Conservation (phyloP, 2,329 filamentous ascomycete genomes). For the Xylaria sp. region DNA sequence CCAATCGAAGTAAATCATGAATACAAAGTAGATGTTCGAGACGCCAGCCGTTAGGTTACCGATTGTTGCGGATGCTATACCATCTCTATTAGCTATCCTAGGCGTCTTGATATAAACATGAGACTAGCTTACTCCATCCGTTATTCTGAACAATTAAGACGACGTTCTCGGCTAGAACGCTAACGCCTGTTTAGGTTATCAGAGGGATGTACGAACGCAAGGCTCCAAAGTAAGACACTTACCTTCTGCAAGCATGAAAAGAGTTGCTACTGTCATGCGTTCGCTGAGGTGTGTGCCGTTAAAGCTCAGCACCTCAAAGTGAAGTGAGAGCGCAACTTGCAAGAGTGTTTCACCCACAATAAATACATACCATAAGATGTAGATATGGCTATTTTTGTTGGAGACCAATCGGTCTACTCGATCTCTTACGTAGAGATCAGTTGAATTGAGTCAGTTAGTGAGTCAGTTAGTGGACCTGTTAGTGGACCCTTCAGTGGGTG, state of each 20-base stretch:
- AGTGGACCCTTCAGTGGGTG: too few relatives aligned
- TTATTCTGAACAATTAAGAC: slow-evolving; percentile 58
- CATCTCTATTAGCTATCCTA: neutral
- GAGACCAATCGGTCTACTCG: too few relatives aligned
- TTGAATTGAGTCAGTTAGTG: too few relatives aligned
- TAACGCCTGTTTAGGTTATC: neutral
- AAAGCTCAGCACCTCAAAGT: slow-evolving; percentile 68
- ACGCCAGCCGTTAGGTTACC: slow-evolving; percentile 54
- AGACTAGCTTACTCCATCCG: slow-evolving; percentile 33
- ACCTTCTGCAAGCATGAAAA: slow-evolving; percentile 59
- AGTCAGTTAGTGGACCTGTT: too few relatives aligned
- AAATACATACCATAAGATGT: slow-evolving; percentile 64
- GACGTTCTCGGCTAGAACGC: slow-evolving; percentile 53
- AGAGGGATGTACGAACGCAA: neutral
- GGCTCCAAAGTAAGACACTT: slow-evolving; percentile 48
- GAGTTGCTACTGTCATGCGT: slow-evolving; percentile 70
- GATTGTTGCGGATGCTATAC: slow-evolving; percentile 46
- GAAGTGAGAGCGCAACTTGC: slow-evolving; percentile 64
- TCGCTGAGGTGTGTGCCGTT: slow-evolving; percentile 71
- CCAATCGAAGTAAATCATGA: slow-evolving; percentile 66
- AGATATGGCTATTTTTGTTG: slow-evolving; percentile 50
- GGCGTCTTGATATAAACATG: neutral
- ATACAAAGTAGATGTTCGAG: slow-evolving; percentile 56
- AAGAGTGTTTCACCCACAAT: slow-evolving; percentile 63
- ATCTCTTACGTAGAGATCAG: too few relatives aligned